These are phyloP conservation scores for Rugonectria rugulosa DNA, from an alignment of 2,329 filamentous ascomycete species.

Conservation along the genomic window DNA sequence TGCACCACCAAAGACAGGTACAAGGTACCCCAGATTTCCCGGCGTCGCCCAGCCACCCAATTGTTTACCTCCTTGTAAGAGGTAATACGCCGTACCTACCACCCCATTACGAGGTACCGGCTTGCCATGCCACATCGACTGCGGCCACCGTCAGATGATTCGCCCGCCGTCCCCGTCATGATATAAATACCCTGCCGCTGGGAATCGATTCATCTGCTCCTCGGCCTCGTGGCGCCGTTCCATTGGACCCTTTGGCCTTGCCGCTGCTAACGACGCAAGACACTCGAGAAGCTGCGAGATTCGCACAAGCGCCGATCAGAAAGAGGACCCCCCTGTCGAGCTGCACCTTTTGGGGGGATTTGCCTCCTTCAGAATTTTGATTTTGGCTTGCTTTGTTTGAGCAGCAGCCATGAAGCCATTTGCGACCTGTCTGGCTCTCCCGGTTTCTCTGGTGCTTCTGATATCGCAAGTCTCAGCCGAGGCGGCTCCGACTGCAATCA, in stretches of 20 bases:
- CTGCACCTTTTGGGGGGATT: neutral
- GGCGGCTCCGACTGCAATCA: constrained; percentile 65
- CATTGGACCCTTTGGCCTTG: neutral
- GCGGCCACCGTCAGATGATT: constrained; percentile 13
- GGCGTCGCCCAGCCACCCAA: constrained; percentile 39
- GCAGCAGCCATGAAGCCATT: constrained; percentile 49
- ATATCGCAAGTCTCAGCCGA: constrained; percentile 47
- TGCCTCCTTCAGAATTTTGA: neutral
- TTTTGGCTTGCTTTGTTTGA: neutral
- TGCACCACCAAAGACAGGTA: neutral
- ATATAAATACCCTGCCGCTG: constrained; percentile 7
- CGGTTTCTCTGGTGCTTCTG: constrained; percentile 56
- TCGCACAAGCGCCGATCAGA: neutral
- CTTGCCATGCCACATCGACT: constrained; percentile 29
- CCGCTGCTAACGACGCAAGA: neutral
- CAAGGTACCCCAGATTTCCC: constrained; percentile 2
- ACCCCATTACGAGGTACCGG: constrained; percentile 14
- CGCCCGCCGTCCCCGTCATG: neutral
- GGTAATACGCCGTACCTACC: neutral
- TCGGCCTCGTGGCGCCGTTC: neutral
- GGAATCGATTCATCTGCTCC: neutral
- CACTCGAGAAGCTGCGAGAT: neutral
- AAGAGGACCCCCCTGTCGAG: neutral
- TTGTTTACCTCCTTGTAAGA: too few relatives aligned
- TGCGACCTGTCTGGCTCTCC: constrained; percentile 47